Conservation (phyloP, 805 yeast species). For the Candida boleticola region DNA sequence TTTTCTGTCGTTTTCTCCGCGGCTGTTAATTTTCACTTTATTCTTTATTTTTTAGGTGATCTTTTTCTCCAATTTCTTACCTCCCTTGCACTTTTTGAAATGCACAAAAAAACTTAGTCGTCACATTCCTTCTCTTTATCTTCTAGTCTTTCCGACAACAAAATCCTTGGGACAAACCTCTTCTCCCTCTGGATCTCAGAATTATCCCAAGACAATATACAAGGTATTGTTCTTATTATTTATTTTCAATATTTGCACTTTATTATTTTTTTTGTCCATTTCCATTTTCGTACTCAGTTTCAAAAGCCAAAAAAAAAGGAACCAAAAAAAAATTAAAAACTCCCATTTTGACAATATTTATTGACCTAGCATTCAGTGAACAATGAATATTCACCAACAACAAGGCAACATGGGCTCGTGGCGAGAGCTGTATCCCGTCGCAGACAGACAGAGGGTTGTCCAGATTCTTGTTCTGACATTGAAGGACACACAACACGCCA, state of each 20-base stretch:
- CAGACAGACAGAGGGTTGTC: constrained; percentile 41
- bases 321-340: not conserved
- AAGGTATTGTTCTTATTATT: too few species aligned
- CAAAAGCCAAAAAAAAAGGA: not conserved
- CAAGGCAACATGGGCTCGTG: constrained; percentile 15
- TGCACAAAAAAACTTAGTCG: too few species aligned
- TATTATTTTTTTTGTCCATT: too few species aligned
- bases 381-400: constrained; percentile 6
- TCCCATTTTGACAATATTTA: not conserved
- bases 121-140: too few species aligned
- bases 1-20: not conserved
- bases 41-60: constrained; percentile 1
- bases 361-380: too few species aligned
- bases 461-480: constrained; percentile 36
- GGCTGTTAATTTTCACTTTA: constrained; percentile 1
- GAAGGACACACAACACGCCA: constrained; percentile 33
- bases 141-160: too few species aligned
- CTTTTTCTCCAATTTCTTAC: not conserved
- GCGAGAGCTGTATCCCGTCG: constrained; percentile 24
- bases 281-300: too few species aligned
- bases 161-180: too few species aligned
- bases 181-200: too few species aligned
- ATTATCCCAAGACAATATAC: too few species aligned
- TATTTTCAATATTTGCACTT: too few species aligned
- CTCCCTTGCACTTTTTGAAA: not conserved